These are phyloP conservation scores for Scutellaria barbata DNA, from an alignment of 257 asterid genomes.

Conservation along the genomic window DNA sequence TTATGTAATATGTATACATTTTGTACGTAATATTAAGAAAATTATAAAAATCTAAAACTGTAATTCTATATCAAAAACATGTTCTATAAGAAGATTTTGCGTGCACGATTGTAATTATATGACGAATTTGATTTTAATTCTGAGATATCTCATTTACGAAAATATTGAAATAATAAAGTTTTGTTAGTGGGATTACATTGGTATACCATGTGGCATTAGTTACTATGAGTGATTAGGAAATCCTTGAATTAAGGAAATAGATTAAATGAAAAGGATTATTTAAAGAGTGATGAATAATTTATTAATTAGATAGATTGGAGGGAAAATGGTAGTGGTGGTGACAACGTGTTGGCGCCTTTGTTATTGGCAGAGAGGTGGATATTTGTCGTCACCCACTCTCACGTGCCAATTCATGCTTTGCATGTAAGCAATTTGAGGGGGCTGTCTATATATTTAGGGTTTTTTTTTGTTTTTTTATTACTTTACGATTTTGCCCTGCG, in stretches of 20 bases:
- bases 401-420: conserved; percentile 60
- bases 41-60: too few relatives aligned
- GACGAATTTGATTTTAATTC: too few relatives aligned
- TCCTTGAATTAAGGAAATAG: conserved; percentile 9
- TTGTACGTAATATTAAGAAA: too few relatives aligned
- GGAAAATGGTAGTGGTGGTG: conserved; percentile 16
- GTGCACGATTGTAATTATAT: too few relatives aligned
- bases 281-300: background rate
- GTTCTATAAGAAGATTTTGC: too few relatives aligned
- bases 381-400: conserved; percentile 41
- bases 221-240: background rate
- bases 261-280: background rate
- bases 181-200: too few relatives aligned
- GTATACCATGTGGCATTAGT: too few relatives aligned
- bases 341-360: conserved; percentile 57
- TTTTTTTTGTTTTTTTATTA: background rate
- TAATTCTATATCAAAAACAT: too few relatives aligned
- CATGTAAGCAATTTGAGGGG: conserved; percentile 49
- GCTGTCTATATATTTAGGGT: conserved; percentile 8
- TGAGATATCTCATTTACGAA: too few relatives aligned
- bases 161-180: too few relatives aligned
- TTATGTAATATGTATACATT: too few relatives aligned
- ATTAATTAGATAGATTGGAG: background rate
- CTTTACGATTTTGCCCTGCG: conserved; percentile 35
- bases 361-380: conserved; percentile 44